Percentiles rank a stretch among this genome's conserved stretches.
These are phyloP conservation scores for Parachaetomium inaequale DNA, from an alignment of 495 filamentous ascomycete species.

Conservation along the genomic window DNA sequence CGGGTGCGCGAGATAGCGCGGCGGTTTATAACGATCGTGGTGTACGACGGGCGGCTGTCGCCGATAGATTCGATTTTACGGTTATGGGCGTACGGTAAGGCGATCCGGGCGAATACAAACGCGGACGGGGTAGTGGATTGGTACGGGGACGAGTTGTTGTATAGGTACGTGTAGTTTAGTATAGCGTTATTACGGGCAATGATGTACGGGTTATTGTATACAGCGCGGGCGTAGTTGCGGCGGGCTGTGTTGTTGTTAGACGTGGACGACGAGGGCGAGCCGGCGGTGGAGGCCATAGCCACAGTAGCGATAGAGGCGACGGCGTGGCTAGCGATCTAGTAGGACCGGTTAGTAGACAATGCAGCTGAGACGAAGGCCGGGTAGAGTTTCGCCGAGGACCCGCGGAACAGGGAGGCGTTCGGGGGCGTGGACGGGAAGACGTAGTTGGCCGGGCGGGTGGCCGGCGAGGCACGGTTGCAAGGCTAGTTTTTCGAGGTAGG, in stretches of 20 bases:
- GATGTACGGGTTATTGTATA: not conserved
- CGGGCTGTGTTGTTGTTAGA: constrained; percentile 2
- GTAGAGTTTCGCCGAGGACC: constrained; percentile 6
- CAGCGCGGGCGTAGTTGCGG: constrained; percentile 1
- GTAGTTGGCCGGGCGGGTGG: not conserved
- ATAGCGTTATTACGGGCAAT: not conserved
- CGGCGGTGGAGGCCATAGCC: not conserved
- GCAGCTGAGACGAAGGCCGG: constrained; percentile 5
- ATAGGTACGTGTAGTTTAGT: not conserved
- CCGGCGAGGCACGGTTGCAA: not conserved
- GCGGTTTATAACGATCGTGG: constrained; percentile 1
- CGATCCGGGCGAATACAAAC: constrained; percentile 3
- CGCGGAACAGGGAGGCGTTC: not conserved
- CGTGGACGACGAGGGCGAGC: constrained; percentile 2
- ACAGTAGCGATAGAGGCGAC: not conserved
- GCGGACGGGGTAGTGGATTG: constrained; percentile 1
- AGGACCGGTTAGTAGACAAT: constrained; percentile 5
- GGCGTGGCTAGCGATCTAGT: constrained; percentile 2
- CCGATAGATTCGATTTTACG: not conserved
- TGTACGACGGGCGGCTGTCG: constrained; percentile 1
- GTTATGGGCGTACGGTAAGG: constrained; percentile 3
- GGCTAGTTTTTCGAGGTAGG: not conserved
- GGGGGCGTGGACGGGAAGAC: not conserved
- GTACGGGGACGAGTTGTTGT: constrained; percentile 3
- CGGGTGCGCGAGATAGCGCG: not conserved